Base-by-base conservation (phyloP, 129 eudicot species). In the Chrysanthemum makinoi region DNA sequence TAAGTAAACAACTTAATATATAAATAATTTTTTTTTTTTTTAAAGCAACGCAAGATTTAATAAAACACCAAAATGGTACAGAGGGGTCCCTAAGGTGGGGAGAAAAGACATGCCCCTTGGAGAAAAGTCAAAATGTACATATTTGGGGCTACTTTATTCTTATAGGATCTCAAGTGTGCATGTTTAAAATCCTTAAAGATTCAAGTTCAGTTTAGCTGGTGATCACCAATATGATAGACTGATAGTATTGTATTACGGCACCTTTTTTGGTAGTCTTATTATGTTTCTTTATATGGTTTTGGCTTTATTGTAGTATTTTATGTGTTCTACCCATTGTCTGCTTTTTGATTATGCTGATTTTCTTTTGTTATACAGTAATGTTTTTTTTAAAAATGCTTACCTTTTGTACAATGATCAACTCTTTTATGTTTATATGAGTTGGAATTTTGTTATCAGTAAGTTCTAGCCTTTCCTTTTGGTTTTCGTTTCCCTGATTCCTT, bases 41-140 rank as follows among this genome's bases (percentile, higher is more conserved):
- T 3, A 30, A 4, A 30, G 35, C 35, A 30, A 30, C 1, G 1
- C 35, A 3, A 30, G 5, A 30, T 30, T 30, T 30, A 30, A 30
- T 30, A 30, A 30, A 30, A 30, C 35, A 30, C 35, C 35, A 30
- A 30, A 30, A 30, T 30, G 35, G 35, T 30, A 4, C 35, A 30
- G 35, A 30, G 35, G 35, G 35, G 35, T 30, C 35, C 35, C 35
- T 1, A 30, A 54, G 82, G 71, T 55, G 77, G 2, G 65, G 66
- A 71, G 68, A 78, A 70, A 64, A 64, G 81, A 78, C 16, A 70
- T 30, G 81, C 62, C 81, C 77, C 67, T 78, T 78, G 72, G 81
- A 53, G 35, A 63, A 70, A 30, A 77, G 81, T 77, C 77, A 70
- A 70, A 70, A 11, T 77, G 77, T 71, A 63, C 61, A 70, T 67